Base-by-base conservation (phyloP, 139 green algal species). In the Gonium pectorale region DNA sequence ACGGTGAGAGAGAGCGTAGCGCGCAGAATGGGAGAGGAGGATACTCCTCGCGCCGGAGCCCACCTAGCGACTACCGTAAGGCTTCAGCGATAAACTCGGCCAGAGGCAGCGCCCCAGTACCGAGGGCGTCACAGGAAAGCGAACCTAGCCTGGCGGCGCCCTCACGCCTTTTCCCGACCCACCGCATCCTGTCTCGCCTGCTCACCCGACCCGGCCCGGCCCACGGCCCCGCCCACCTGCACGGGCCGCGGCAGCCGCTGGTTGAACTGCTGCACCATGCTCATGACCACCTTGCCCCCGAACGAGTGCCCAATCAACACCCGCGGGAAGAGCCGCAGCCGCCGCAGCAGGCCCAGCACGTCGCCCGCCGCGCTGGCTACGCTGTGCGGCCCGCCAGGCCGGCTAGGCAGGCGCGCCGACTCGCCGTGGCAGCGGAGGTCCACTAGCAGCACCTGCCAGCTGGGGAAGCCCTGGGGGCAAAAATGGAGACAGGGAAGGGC, bases 361-460 rank as follows among this genome's bases (percentile, higher is more conserved):
- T 98, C 96, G 11, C 63, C 67, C 21, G 95, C 95, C 0, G 86
- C 85, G 22, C 80, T 63, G 7, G 91, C 82, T 17, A 98, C 92
- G 21, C 35, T 70, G 73, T 96, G 88, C n/a, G 92, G 87, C 5
- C 77, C 86, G 3, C 19, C 40, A 24, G 71, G 62, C 22, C 35
- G 62, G 13, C 31, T 46, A n/a, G 75, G 38, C 44, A 89, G 70
- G 21, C 67, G 71, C 5, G 96, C 90, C 13, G 89, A 95, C 44
- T 98, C 94, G 17, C 97, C 97, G 86, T 99, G 97, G 90, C 94
- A 98, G 46, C 97, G 87, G 46, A 99, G 91, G 72, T 99, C 97
- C 22, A 98, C 94, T 24, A 98, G 68, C 60, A 99, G 70, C 5
- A 99, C 95, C 90, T 99, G 95, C 94, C 93, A 97, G 2, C 90